A percentile compares a stretch with the other conserved stretches of the same genome.
These are phyloP conservation scores for Haplosporangium sp. DNA, from an alignment of 371 early-diverging fungal species.

Conservation along the genomic window DNA sequence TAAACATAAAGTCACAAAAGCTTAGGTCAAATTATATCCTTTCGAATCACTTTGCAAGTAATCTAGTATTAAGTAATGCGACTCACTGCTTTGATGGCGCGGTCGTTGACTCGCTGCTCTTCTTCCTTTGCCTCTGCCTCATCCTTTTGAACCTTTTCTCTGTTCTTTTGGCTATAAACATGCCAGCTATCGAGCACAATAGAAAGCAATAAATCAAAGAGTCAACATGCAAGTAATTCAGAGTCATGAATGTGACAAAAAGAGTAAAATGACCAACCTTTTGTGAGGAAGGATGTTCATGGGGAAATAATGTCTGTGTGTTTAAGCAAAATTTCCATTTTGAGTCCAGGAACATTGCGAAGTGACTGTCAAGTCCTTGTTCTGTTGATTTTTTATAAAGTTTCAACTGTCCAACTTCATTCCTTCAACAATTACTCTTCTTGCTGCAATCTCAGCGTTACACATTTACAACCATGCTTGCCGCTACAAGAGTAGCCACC, in stretches of 20 bases:
- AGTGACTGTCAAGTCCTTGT: not conserved
- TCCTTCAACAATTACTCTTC: not conserved
- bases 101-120: constrained; percentile 60
- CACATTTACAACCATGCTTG: constrained; percentile 39
- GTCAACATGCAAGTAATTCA: not conserved
- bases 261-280: constrained; percentile 58
- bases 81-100: constrained; percentile 64
- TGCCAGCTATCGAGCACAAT: constrained; percentile 68
- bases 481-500: constrained; percentile 43
- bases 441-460: not conserved
- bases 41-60: not conserved
- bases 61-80: not conserved
- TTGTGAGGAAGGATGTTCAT: constrained; percentile 83
- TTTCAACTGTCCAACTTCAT: not conserved
- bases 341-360: not conserved
- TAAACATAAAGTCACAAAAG: not conserved
- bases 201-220: not conserved
- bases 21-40: not conserved
- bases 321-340: not conserved
- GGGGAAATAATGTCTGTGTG: not conserved
- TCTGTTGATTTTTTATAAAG: not conserved
- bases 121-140: constrained; percentile 73
- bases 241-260: not conserved
- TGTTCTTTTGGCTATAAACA: constrained; percentile 81
- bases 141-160: constrained; percentile 74